Percentiles rank a stretch among this genome's conserved stretches.
Conservation (phyloP, 2,329 filamentous ascomycete genomes). For the Colletotrichum tropicale region DNA sequence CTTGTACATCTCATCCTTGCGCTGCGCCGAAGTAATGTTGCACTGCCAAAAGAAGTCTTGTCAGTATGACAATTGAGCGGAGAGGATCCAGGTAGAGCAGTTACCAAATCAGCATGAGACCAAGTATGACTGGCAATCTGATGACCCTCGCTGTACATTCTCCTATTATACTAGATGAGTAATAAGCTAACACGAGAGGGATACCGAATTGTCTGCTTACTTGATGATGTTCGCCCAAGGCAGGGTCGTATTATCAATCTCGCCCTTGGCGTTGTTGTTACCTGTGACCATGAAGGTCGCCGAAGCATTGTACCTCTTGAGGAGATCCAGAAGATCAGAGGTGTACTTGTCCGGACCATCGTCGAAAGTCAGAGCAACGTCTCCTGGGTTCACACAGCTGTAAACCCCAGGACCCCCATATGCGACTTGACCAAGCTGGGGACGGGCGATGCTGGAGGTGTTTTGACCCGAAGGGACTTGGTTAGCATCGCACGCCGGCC, state of each 20-base stretch:
- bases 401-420: conserved; percentile 48
- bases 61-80: conserved; percentile 26
- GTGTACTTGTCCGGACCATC: conserved; percentile 51
- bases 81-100: not conserved
- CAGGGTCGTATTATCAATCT: conserved; percentile 44
- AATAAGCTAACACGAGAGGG: not conserved
- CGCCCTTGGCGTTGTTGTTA: conserved; percentile 49
- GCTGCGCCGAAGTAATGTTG: conserved; percentile 34
- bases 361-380: conserved; percentile 52
- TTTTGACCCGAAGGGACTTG: conserved; percentile 50
- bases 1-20: conserved; percentile 37
- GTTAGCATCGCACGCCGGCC: conserved; percentile 58
- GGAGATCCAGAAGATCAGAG: conserved; percentile 40
- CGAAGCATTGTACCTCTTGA: conserved; percentile 33
- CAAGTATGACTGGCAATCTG: conserved; percentile 45
- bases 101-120: conserved; percentile 47
- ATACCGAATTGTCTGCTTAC: conserved; percentile 22
- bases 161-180: conserved; percentile 8
- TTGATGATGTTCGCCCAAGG: conserved; percentile 39
- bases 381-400: conserved; percentile 21
- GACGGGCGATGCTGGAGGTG: conserved; percentile 51
- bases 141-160: conserved; percentile 46
- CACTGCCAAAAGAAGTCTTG: conserved; percentile 34
- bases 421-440: conserved; percentile 49
- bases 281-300: conserved; percentile 49